Evolutionary conservation across 768 basidiomycete genomes (phyloP).

Genomic region (Daedaleopsis sinensis): DNA sequence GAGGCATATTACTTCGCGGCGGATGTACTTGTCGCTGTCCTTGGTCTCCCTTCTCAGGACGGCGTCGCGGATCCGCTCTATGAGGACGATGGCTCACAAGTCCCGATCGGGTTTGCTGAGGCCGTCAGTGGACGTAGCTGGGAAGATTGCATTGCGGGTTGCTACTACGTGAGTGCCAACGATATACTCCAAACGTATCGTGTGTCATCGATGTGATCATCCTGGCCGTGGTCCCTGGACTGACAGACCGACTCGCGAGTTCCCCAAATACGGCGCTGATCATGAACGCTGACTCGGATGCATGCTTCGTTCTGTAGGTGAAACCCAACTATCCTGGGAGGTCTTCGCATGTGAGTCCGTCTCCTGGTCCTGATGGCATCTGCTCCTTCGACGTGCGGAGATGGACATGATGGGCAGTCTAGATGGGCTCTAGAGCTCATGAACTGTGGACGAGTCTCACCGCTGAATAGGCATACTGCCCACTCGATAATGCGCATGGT

Average conservation of each 20-base stretch:
- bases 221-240: not conserved
- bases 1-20: constrained; percentile 76
- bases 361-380: not conserved
- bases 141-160: constrained; percentile 74
- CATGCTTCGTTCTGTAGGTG: constrained; percentile 42
- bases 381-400: not conserved
- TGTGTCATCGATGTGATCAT: not conserved
- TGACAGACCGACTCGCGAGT: not conserved
- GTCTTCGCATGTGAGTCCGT: constrained; percentile 78
- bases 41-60: constrained; percentile 22
- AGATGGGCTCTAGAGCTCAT: not conserved
- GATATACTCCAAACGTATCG: not conserved
- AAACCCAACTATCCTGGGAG: constrained; percentile 92
- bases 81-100: constrained; percentile 15
- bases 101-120: constrained; percentile 40
- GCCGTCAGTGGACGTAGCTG: constrained; percentile 57
- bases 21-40: constrained; percentile 74
- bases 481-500: too few species aligned
- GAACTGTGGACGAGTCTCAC: not conserved
- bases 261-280: constrained; percentile 3
- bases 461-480: not conserved
- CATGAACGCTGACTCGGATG: constrained; percentile 6
- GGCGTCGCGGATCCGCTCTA: constrained; percentile 18
- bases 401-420: not conserved
- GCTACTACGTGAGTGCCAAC: constrained; percentile 67